phyloP scores from a whole-genome alignment of 2,329 filamentous ascomycete genomes.

The Colletotrichum orbiculare region DNA sequence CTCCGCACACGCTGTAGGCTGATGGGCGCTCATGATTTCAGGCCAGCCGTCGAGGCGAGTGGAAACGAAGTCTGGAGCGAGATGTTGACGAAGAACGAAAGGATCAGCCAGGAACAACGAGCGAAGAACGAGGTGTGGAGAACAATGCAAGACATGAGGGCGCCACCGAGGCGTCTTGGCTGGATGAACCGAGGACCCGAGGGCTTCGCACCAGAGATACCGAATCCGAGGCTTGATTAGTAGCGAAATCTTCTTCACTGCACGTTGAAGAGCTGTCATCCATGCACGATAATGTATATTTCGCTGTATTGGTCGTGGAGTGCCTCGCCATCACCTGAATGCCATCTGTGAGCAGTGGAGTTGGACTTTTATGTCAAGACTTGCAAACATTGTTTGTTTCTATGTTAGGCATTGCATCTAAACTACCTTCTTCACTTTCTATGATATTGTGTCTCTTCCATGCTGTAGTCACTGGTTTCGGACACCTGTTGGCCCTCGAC shows the following conservation, averaged over 20 bases:
- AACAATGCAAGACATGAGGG: background rate
- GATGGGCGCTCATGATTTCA: background rate
- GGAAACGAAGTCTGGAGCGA: background rate
- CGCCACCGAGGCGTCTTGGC: too few relatives aligned
- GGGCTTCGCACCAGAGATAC: too few relatives aligned
- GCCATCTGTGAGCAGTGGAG: too few relatives aligned
- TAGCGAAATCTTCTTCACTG: too few relatives aligned
- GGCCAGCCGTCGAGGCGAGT: background rate
- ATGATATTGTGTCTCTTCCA: slow-evolving; percentile 37
- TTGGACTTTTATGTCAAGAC: background rate
- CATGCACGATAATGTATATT: too few relatives aligned
- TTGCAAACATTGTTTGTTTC: background rate
- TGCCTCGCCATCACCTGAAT: too few relatives aligned
- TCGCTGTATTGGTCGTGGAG: too few relatives aligned
- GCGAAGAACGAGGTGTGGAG: slow-evolving; percentile 29
- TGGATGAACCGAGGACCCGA: too few relatives aligned
- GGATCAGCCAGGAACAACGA: background rate
- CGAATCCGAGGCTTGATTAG: too few relatives aligned
- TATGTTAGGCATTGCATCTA: too few relatives aligned
- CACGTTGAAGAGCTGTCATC: too few relatives aligned
- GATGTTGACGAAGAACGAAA: background rate
- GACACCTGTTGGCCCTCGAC: background rate
- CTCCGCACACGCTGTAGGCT: background rate
- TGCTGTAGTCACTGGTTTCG: slow-evolving; percentile 2
- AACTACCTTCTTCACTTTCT: background rate